These are phyloP conservation scores for Astrephomene gubernaculifera DNA, from an alignment of 139 green algal genomes.

Conservation along the genomic window DNA sequence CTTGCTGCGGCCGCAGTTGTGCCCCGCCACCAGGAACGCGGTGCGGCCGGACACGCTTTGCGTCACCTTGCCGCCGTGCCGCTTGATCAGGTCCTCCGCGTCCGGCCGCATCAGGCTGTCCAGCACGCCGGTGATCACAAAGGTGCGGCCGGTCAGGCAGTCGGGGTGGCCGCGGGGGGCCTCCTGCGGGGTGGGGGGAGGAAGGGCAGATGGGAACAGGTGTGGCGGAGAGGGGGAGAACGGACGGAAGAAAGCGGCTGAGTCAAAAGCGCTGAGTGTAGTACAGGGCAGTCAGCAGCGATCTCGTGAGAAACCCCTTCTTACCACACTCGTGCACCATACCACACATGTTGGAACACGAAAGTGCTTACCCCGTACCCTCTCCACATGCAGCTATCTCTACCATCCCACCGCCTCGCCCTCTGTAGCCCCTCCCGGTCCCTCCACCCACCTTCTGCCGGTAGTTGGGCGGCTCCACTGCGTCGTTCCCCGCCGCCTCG, in stretches of 20 bases:
- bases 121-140: slow-evolving; percentile 92
- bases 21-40: slow-evolving; percentile 85
- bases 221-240: no score
- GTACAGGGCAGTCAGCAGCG: no score
- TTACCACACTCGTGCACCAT: no score
- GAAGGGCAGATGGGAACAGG: not conserved
- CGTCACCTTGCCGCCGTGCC: slow-evolving; percentile 84
- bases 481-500: slow-evolving; percentile 33
- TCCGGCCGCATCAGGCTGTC: slow-evolving; percentile 83
- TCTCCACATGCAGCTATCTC: no score
- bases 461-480: slow-evolving; percentile 50
- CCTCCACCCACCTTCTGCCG: slow-evolving; percentile 50
- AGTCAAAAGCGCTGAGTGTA: no score
- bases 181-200: slow-evolving; percentile 52
- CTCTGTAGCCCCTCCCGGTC: not conserved
- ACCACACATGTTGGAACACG: no score
- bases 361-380: no score
- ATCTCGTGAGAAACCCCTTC: no score
- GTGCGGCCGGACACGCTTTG: slow-evolving; percentile 87
- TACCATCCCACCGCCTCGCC: no score
- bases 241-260: no score
- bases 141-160: slow-evolving; percentile 86
- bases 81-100: slow-evolving; percentile 87
- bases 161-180: slow-evolving; percentile 85
- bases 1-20: slow-evolving; percentile 78